phyloP scores from a whole-genome alignment of 805 yeast species.

The Myxozyma melibiosi region DNA sequence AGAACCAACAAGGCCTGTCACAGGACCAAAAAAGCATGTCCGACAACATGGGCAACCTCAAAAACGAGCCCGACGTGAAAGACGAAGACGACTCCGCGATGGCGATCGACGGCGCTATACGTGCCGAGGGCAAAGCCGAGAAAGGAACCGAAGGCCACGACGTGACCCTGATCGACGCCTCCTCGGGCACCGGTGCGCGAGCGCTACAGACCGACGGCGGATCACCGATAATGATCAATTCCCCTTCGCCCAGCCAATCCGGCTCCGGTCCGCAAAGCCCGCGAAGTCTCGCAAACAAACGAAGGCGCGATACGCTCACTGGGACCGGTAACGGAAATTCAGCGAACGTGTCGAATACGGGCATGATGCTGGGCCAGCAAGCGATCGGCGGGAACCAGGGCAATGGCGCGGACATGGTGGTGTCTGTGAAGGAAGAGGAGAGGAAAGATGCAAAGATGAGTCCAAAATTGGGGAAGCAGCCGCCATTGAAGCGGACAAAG shows the following conservation, averaged over 20 bases:
- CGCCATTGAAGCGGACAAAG: slow-evolving; percentile 7
- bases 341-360: neutral
- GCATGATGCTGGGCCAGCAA: slow-evolving; percentile 1
- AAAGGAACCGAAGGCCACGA: neutral
- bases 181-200: neutral
- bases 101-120: neutral
- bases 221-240: slow-evolving; percentile 9
- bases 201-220: neutral
- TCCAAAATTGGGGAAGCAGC: slow-evolving; percentile 5
- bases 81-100: neutral
- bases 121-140: neutral
- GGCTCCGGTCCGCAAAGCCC: slow-evolving; percentile 15
- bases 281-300: slow-evolving; percentile 13
- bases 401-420: neutral
- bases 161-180: neutral
- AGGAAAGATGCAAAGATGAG: neutral
- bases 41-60: neutral
- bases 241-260: slow-evolving; percentile 17
- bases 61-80: neutral
- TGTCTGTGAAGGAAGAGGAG: slow-evolving; percentile 13
- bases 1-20: neutral
- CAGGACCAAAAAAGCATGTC: neutral
- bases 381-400: neutral
- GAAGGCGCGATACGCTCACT: slow-evolving; percentile 16
- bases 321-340: neutral